Evolutionary conservation across 176 grass and related monocot genomes (phyloP).

Genomic region (Carex kokanica): DNA sequence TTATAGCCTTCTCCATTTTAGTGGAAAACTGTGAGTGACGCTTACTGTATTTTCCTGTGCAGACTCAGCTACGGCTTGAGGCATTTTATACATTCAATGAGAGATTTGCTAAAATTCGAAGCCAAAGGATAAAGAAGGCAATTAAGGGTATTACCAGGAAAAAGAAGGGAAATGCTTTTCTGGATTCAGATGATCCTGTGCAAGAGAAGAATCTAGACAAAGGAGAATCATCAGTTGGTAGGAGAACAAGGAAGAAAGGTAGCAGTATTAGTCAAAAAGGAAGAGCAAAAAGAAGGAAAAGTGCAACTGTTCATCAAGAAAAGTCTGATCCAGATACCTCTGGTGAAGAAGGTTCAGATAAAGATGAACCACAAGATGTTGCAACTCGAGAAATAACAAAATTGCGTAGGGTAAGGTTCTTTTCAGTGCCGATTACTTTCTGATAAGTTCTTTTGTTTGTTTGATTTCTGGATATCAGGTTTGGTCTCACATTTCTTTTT

Average conservation of each 20-base stretch:
- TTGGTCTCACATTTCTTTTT: conserved; percentile 2
- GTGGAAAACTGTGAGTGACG: not conserved
- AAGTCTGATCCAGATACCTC: conserved; percentile 31
- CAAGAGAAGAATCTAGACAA: conserved; percentile 40
- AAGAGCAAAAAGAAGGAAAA: conserved; percentile 34
- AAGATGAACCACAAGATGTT: conserved; percentile 20
- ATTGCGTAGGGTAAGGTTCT: conserved; percentile 55
- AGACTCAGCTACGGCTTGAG: conserved; percentile 88
- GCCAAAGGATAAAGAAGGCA: conserved; percentile 93
- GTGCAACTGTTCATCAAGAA: conserved; percentile 29
- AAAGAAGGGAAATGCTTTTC: conserved; percentile 35
- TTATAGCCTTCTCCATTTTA: not conserved
- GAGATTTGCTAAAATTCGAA: conserved; percentile 97
- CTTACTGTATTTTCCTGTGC: conserved; percentile 41
- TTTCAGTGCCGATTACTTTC: not conserved
- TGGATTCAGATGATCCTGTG: conserved; percentile 48
- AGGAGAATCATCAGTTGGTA: conserved; percentile 35
- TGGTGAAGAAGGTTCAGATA: conserved; percentile 32
- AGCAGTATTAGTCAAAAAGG: conserved; percentile 28
- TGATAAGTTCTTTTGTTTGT: not conserved
- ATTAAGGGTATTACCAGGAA: conserved; percentile 77
- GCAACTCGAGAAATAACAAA: conserved; percentile 25
- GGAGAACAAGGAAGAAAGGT: conserved; percentile 28
- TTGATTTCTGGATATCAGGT: conserved; percentile 2
- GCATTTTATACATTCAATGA: conserved; percentile 97